Evolutionary conservation across 2,329 filamentous ascomycete species (phyloP).

Genomic region (Coniella lustricola): DNA sequence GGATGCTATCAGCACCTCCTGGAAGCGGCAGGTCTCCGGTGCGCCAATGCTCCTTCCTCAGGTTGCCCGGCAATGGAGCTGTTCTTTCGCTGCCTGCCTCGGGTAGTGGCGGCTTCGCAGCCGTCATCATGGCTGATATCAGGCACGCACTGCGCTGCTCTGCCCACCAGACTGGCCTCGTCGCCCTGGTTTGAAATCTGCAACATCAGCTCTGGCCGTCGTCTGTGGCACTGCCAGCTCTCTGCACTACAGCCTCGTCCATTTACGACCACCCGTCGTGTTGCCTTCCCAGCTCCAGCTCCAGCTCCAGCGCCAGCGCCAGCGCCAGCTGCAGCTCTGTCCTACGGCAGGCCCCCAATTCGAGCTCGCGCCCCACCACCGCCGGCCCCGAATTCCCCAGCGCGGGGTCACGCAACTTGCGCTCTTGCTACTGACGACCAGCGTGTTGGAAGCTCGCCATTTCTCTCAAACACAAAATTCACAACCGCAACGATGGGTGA

Average conservation of each 20-base stretch:
- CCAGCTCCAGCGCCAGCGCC: background rate
- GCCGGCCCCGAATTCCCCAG: background rate
- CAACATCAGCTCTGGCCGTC: no score
- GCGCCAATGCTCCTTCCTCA: no score
- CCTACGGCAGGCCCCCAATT: background rate
- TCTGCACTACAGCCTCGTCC: background rate
- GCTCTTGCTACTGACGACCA: constrained; percentile 8
- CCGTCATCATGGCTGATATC: background rate
- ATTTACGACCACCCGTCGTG: background rate
- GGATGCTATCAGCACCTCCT: background rate
- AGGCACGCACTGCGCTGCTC: background rate
- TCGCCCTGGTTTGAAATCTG: background rate
- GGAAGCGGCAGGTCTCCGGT: background rate
- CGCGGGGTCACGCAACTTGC: constrained; percentile 15
- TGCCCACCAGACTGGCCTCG: background rate
- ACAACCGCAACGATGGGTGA: constrained; percentile 40
- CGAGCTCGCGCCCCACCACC: constrained; percentile 3
- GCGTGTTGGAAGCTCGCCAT: constrained; percentile 22
- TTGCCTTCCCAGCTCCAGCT: background rate
- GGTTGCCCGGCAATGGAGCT: background rate
- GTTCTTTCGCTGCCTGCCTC: background rate
- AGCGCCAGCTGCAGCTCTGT: background rate
- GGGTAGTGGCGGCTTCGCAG: background rate
- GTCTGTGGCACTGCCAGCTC: background rate
- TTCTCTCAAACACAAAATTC: background rate